Evolutionary conservation across 2,329 filamentous ascomycete species (phyloP), one percentile per base, ranked within the genome.

Genomic region (Ophiostoma sp.): DNA sequence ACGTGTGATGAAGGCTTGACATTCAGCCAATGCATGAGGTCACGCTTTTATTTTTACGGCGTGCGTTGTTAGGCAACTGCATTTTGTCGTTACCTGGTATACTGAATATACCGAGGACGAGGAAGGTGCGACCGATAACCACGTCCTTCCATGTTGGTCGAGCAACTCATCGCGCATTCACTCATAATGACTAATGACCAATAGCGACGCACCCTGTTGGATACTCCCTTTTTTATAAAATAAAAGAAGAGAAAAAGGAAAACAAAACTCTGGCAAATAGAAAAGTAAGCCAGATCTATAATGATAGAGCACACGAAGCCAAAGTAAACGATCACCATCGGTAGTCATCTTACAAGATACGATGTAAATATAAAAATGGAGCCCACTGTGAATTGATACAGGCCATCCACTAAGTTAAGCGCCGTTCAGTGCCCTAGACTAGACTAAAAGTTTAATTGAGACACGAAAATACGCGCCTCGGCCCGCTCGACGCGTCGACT

Each of bases 391-490:
- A 15, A 48, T 6, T 2, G 4, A 20, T 48, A 48, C 17, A 27
- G 52, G 52, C 27, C 23, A n/a, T 57, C 35, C n/a, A 36, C 62
- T 65, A 52, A 57, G 17, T 7, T 13, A 10, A 57, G n/a, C n/a
- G n/a, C n/a, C n/a, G 10, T 41, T 41, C 3, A 4, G 39, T 13
- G 39, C 39, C 39, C 39, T 41, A 10, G 11, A 10, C 20, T 48
- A 4, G 44, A 20, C 52, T 57, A 57, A 67, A 69, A 62, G 48
- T 33, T 67, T 67, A 67, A 70, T 48, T 67, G 36, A 48, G 41
- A 70, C 68, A 64, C 68, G 68, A 67, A 67, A 70, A 48, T 67
- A 62, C 68, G 68, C 68, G 68, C 17, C 17, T 33, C 44, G 57
- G 27, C 23, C 27, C 10, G 15, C 23, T 36, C 7, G 27, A 65